phyloP scores from a whole-genome alignment of 257 asterid species.

The Ocimum tenuiflorum region DNA sequence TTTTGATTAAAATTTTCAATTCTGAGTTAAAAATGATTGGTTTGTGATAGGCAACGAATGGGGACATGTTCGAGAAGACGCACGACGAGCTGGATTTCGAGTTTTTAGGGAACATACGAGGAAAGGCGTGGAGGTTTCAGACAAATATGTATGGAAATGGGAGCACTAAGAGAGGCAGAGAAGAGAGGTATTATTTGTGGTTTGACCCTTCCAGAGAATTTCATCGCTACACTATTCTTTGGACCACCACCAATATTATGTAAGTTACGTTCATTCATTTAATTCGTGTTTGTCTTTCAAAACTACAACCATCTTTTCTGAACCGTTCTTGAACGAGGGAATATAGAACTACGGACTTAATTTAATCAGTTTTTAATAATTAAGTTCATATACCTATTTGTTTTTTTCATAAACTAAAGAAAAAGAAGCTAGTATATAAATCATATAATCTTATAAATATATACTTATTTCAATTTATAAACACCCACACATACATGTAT shows the following conservation, averaged over 20 bases:
- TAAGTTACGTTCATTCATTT: constrained; percentile 23
- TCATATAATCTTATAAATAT: too few relatives aligned
- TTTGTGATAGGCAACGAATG: constrained; percentile 56
- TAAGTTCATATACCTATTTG: too few relatives aligned
- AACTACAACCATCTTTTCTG: neutral
- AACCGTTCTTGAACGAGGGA: too few relatives aligned
- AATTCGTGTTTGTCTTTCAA: neutral
- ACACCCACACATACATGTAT: too few relatives aligned
- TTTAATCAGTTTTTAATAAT: too few relatives aligned
- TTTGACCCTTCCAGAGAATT: constrained; percentile 77
- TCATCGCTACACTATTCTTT: constrained; percentile 68
- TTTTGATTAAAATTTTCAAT: too few relatives aligned
- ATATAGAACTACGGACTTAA: too few relatives aligned
- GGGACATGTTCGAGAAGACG: constrained; percentile 50
- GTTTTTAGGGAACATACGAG: constrained; percentile 73
- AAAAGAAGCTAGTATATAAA: too few relatives aligned
- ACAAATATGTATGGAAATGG: constrained; percentile 95
- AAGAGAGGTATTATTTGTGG: constrained; percentile 75
- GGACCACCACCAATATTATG: constrained; percentile 79
- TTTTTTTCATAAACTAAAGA: too few relatives aligned
- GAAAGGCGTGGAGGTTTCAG: constrained; percentile 93
- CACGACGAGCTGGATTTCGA: constrained; percentile 93
- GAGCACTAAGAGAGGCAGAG: constrained; percentile 83
- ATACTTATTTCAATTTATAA: too few relatives aligned
- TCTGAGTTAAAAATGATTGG: too few relatives aligned